phyloP scores from a whole-genome alignment of 1,139 yeast species.

The Debaryomycetaceae sp. region DNA sequence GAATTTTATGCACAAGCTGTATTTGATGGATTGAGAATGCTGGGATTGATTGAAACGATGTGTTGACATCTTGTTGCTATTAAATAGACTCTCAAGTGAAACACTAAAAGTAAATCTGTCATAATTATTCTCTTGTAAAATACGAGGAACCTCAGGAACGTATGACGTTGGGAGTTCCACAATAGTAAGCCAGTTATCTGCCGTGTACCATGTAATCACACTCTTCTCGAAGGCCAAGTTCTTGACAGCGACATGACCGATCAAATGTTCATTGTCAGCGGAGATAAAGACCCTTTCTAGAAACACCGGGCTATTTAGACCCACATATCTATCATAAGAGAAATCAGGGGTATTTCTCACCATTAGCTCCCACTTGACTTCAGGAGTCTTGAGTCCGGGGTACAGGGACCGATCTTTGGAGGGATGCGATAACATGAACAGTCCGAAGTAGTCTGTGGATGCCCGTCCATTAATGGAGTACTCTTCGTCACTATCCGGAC shows the following conservation, averaged over 20 bases:
- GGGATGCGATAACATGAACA: background rate
- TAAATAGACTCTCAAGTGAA: constrained; percentile 39
- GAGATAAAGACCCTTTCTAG: constrained; percentile 64
- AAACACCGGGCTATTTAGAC: constrained; percentile 45
- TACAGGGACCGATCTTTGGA: background rate
- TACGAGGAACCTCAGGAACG: constrained; percentile 56
- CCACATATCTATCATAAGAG: constrained; percentile 36
- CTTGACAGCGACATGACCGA: constrained; percentile 72
- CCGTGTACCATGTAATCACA: constrained; percentile 61
- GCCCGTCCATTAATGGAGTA: constrained; percentile 23
- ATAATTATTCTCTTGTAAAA: constrained; percentile 46
- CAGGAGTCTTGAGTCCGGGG: constrained; percentile 5
- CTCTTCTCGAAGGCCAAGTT: constrained; percentile 64
- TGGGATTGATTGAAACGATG: background rate
- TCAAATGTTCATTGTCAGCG: constrained; percentile 50
- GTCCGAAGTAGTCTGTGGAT: constrained; percentile 13
- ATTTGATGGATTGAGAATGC: constrained; percentile 9
- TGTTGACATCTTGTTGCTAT: constrained; percentile 20
- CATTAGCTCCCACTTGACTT: constrained; percentile 48
- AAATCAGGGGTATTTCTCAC: constrained; percentile 44
- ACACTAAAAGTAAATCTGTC: constrained; percentile 59
- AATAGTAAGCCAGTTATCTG: constrained; percentile 71
- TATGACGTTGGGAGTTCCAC: constrained; percentile 66
- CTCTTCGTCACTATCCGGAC: constrained; percentile 13
- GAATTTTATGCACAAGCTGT: constrained; percentile 60